Evolutionary conservation across 169 alveolate genomes (phyloP), one percentile per base, ranked within the genome.

Genomic region (Cryptosporidium ubiquitum): DNA sequence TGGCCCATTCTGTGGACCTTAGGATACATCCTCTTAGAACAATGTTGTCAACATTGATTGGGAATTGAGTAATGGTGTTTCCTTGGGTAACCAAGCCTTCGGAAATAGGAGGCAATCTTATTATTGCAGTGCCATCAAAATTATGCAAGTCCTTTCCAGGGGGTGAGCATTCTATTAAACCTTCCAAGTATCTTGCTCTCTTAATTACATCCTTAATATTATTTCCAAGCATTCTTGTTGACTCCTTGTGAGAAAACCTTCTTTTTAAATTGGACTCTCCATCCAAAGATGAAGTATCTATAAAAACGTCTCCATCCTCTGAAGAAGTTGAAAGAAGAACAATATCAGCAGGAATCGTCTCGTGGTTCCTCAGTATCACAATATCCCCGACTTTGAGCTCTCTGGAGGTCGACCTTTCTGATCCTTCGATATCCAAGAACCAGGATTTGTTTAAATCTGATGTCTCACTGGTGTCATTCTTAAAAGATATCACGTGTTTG

Each of bases 1-100:
- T 86, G 26, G 96, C 94, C 98, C 98, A 97, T 52, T 94, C 97
- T 7, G 99, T 96, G 84, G 97, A 95, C 79, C 97, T 92, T 69
- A 98, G 91, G 35, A 95, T 91, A 52, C 98, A 95, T 5, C 99
- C 99, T 85, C 99, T 91, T 70, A 98, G 91, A n/a, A 96, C 92
- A 37, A 96, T 92, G 31, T 95, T 93, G 35, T 79, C 89, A 4
- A 79, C 33, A 29, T 35, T 60, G 14, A 79, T 44, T 60, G 89
- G 89, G 58, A 79, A 79, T 58, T 79, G 89, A 12, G 75, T 40
- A 23, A 73, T 73, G 29, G 85, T 73, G 37, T 73, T 73, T 44
- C 85, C 85, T 16, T 73, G 85, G 39, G 89, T 79, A 14, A 61
- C 64, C 37, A 58, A 68, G 35, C 89, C 75, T 29, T 79, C 73